Evolutionary conservation across 1,284 basidiomycete genomes (phyloP), one percentile per base, ranked within the genome.

Genomic region (Rhodotorula sp.): DNA sequence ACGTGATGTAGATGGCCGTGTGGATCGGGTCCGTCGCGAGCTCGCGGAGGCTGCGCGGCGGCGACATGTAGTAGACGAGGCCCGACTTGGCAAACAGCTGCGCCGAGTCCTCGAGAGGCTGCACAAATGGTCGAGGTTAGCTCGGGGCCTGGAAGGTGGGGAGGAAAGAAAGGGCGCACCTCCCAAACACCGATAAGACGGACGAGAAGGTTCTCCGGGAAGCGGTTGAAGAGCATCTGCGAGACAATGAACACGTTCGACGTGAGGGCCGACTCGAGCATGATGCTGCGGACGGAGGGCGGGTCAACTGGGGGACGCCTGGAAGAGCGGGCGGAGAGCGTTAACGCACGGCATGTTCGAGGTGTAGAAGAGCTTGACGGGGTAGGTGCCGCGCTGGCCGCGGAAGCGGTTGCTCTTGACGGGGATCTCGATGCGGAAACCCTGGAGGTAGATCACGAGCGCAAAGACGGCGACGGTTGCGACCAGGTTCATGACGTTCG

Each of bases 281-380:
- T 99, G 86, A 99, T 99, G 75, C 86, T 99, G 75, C 89, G 91
- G 34, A 41, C 1, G 27, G 22, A n/a, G 8, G 17, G 21, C 4
- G 25, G 4, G 39, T 61, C 58, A 55, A 29, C 53, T 41, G 9
- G 21, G 12, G 19, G 7, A 13, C 2, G 25, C 12, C 9, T 48
- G 29, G 15, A 19, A 3, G 7, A 13, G 15, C 12, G 17, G 12
- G n/a, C 13, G 3, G 29, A 19, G 3, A 32, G 13, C 6, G 51
- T 1, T 15, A 8, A 54, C 74, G 44, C 60, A 74, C 75, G 70
- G 70, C 70, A 72, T 72, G 66, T 76, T 69, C 29, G 73, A 75
- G 36, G 96, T 98, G 85, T 99, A 99, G 85, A 99, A 99, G 58
- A 99, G 88, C 85, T 98, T 99, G 85, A 99, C 88, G 70, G 97